Base-by-base conservation (phyloP, 2,329 filamentous ascomycete species). In the Xylaria sp. region DNA sequence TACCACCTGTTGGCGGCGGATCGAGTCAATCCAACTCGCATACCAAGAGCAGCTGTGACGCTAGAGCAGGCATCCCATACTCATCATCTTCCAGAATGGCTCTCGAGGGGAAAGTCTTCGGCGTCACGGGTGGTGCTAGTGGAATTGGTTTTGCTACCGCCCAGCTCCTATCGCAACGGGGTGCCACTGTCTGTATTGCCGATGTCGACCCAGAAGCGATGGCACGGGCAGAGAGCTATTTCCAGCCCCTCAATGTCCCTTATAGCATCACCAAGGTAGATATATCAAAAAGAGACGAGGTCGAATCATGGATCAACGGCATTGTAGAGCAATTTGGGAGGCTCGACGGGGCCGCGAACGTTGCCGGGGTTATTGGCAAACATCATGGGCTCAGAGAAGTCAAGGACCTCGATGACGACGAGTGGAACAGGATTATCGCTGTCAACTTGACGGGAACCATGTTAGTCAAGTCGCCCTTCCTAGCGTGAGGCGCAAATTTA, bases 301-400 rank as follows among this genome's bases (percentile, higher is more conserved):
- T 85, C 9, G 81, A 86, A 29, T 68, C 68, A 19, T 86, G 83
- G 83, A 79, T 85, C 47, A 72, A 75, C 6, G 72, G 70, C 48
- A 78, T 80, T 10, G 71, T 85, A n/a, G 67, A 75, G n/a, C 75
- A 75, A 31, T 83, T 83, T 54, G 84, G 84, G 4, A 79, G 79
- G 53, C 77, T 86, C 8, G 81, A 85, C 66, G 80, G 83, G 4
- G 82, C 83, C 19, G 83, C 81, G 10, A 86, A 87, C 55, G 77
- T 84, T 8, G 85, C 85, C 4, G 82, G 83, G 43, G 68, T 78
- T 43, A 80, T 82, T 64, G 80, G 80, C 46, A 77, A 76, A 65
- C 72, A 78, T 47, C 79, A 81, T 60, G 76, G 75, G 11, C 63
- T 75, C 58, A 72, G 75, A 52, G 64, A 77, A 1, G 72, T 83